Base-by-base conservation (phyloP, 106 monocot genomes). In the Iris macrosiphon region DNA sequence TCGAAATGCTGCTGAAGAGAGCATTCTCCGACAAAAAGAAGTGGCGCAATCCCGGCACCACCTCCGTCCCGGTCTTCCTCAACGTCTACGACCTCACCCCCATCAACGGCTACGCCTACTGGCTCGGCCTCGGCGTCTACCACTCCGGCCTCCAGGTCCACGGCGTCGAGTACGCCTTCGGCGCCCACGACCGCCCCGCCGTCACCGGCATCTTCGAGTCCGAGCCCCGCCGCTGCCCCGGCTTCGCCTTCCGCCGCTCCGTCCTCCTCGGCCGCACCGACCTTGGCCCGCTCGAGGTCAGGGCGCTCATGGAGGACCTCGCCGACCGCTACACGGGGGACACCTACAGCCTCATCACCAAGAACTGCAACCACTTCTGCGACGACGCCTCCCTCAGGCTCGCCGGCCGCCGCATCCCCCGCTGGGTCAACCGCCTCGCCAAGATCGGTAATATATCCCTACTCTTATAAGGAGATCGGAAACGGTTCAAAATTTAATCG, bases 291-390 rank as follows among this genome's bases (percentile, higher is more conserved):
- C 44, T 68, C 11, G 81, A 85, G 58, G 81, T 92, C 23, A 53
- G 75, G 25, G 40, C 48, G 14, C 48, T 92, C 48, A 82, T 92
- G 75, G 85, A 78, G 49, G 55, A 72, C 18, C 64, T 92, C 31
- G 69, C 75, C 16, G 60, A 55, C 22, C 49, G 60, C 14, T 90
- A 75, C 69, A 72, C 84, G 14, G 91, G 85, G 5, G 49, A 61
- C 32, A 62, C 77, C 20, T 85, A 85, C 66, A 74, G 82, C 45
- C 80, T 90, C 56, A 84, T 90, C 67, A 71, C 91, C 39, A 85
- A 85, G 51, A 91, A 85, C 72, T 91, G 91, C 73, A 92, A 92
- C 64, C 92, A 87, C 55, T 92, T 87, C 71, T 92, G 92, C 76
- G 52, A 92, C 69, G 85, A 72, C 21, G 79, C 59, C 41, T 79